A percentile compares a stretch with the other conserved stretches of the same genome.
Conservation (phyloP, 805 yeast genomes). For the Candida nonsorbophila region DNA sequence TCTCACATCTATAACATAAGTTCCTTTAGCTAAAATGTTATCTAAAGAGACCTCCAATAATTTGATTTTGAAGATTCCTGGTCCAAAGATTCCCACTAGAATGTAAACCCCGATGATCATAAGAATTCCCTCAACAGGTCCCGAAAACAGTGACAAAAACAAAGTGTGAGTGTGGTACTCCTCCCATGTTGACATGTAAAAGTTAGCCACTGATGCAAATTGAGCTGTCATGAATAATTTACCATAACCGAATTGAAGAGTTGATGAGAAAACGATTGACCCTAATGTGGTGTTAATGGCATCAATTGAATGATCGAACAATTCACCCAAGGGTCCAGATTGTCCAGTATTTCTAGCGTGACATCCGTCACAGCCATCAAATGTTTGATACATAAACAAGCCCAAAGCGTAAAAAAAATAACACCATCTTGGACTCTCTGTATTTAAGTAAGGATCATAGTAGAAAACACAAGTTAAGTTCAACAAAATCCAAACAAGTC, state of each 20-base stretch:
- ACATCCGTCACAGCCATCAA: constrained; percentile 93
- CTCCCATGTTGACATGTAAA: constrained; percentile 92
- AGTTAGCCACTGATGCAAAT: constrained; percentile 72
- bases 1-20: constrained; percentile 7
- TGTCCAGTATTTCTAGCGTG: constrained; percentile 96
- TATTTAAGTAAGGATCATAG: constrained; percentile 63
- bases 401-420: constrained; percentile 76
- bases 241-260: constrained; percentile 70
- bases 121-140: constrained; percentile 93
- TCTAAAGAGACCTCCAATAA: constrained; percentile 30
- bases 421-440: constrained; percentile 68
- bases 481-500: constrained; percentile 63
- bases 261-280: constrained; percentile 66
- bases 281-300: constrained; percentile 78
- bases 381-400: constrained; percentile 85
- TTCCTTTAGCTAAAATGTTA: constrained; percentile 28
- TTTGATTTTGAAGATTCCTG: constrained; percentile 55
- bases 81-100: constrained; percentile 66
- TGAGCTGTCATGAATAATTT: constrained; percentile 58
- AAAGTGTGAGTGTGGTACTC: constrained; percentile 86
- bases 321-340: constrained; percentile 89
- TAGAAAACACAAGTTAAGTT: constrained; percentile 63
- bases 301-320: constrained; percentile 84
- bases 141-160: constrained; percentile 73
- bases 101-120: constrained; percentile 51